These are phyloP conservation scores for Naematelia aurantialba DNA, from an alignment of 768 basidiomycete species.

Conservation along the genomic window DNA sequence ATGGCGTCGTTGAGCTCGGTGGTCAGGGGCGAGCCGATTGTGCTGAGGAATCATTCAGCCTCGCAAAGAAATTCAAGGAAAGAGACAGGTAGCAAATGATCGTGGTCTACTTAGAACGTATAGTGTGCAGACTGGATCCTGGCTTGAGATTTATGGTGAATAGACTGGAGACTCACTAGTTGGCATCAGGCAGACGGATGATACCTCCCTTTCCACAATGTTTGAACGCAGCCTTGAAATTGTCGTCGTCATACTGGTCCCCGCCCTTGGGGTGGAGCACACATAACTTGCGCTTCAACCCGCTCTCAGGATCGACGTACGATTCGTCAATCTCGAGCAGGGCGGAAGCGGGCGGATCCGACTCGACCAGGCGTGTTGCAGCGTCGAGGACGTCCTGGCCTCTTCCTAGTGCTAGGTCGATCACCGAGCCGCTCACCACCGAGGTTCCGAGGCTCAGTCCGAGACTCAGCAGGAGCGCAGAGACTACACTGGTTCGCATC, in stretches of 20 bases:
- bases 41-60: constrained; percentile 8
- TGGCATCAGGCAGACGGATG: constrained; percentile 47
- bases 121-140: no score
- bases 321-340: constrained; percentile 12
- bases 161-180: constrained; percentile 52
- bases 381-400: background rate
- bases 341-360: background rate
- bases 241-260: constrained; percentile 37
- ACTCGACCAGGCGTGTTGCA: background rate
- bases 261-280: constrained; percentile 16
- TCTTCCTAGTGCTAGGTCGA: background rate
- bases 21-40: constrained; percentile 22
- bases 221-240: constrained; percentile 30
- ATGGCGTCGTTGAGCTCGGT: constrained; percentile 49
- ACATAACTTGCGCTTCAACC: constrained; percentile 14
- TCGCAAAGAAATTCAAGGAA: constrained; percentile 5
- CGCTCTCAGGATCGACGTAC: constrained; percentile 9
- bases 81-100: no score
- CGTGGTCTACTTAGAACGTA: no score
- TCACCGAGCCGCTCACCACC: background rate
- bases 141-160: no score
- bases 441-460: background rate
- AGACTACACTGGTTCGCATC: background rate
- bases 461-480: background rate
- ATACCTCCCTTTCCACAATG: constrained; percentile 34